Evolutionary conservation across 768 basidiomycete genomes (phyloP).

Genomic region (Suillus subalutaceus): DNA sequence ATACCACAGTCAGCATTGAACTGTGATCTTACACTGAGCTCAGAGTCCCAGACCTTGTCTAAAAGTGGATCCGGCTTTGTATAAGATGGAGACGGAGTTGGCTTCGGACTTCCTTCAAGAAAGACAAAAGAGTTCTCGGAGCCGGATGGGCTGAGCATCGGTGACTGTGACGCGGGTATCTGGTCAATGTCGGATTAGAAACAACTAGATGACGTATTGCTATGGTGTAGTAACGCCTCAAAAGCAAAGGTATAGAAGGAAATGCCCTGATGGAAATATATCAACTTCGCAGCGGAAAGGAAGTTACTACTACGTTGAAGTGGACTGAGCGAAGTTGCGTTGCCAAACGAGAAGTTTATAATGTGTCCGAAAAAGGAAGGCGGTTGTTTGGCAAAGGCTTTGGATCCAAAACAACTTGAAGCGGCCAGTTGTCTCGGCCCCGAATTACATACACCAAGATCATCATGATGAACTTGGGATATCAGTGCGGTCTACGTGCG

Average conservation of each 20-base stretch:
- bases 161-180: neutral
- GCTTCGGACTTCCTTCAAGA: constrained; percentile 33
- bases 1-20: neutral
- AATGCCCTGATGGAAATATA: neutral
- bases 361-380: constrained; percentile 10
- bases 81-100: constrained; percentile 12
- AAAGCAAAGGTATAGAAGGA: neutral
- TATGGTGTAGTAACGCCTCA: neutral
- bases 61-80: neutral
- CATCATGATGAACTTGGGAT: constrained; percentile 1
- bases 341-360: neutral
- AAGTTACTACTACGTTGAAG: neutral
- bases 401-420: constrained; percentile 31
- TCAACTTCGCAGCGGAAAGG: neutral
- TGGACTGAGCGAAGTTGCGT: neutral
- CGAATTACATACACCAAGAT: neutral
- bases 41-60: neutral
- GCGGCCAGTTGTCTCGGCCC: neutral
- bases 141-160: constrained; percentile 32
- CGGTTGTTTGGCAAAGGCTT: constrained; percentile 34
- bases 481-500: neutral
- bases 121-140: constrained; percentile 54
- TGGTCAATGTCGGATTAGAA: neutral
- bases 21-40: neutral
- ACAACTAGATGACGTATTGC: neutral